phyloP scores from a whole-genome alignment of 257 asterid genomes.

The Avicennia marina region DNA sequence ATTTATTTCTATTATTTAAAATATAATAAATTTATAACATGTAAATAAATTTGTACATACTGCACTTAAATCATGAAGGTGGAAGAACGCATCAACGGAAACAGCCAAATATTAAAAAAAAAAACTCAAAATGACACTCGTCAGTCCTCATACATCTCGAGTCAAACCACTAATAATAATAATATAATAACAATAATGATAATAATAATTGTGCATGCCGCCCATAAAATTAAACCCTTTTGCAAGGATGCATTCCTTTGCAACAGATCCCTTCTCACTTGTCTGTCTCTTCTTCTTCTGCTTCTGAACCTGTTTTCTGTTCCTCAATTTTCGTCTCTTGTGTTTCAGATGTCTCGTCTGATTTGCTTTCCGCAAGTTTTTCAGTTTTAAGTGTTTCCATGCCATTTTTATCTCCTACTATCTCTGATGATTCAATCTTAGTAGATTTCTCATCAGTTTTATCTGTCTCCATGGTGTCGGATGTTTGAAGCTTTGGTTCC shows the following conservation, averaged over 20 bases:
- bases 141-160: slow-evolving; percentile 17
- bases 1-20: too few species aligned
- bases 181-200: too few species aligned
- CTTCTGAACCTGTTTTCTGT: slow-evolving; percentile 15
- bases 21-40: too few species aligned
- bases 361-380: slow-evolving; percentile 9
- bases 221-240: slow-evolving; percentile 4
- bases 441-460: slow-evolving; percentile 20
- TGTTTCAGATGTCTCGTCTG: background rate
- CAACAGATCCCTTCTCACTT: background rate
- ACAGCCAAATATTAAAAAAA: too few species aligned
- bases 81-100: too few species aligned
- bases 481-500: background rate
- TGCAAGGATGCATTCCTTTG: background rate
- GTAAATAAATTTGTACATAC: too few species aligned
- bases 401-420: slow-evolving; percentile 20
- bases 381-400: slow-evolving; percentile 14
- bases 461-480: background rate
- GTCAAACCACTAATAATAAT: slow-evolving; percentile 3
- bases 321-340: background rate
- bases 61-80: too few species aligned
- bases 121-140: slow-evolving; percentile 12
- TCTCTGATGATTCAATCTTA: slow-evolving; percentile 11
- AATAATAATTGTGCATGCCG: background rate
- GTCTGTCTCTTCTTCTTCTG: slow-evolving; percentile 17